Evolutionary conservation across 2,329 filamentous ascomycete genomes (phyloP), one percentile per base, ranked within the genome.

Genomic region (Colletotrichum tofieldiae): DNA sequence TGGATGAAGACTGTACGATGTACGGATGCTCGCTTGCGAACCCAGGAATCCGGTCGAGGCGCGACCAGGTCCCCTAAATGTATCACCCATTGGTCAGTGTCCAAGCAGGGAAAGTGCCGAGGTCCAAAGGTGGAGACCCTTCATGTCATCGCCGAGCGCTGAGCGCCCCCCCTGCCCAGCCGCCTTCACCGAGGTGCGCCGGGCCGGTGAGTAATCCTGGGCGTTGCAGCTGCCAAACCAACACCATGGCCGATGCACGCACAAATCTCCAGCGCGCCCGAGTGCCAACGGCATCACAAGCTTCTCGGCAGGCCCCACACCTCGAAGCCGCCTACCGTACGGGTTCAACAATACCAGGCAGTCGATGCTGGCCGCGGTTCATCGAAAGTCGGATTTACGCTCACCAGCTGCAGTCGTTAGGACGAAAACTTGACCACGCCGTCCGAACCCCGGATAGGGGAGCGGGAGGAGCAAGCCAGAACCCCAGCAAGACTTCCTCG

Each of bases 231-330:
- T 18, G 37, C 41, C 16, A 23, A 61, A n/a, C 39, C 43, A n/a
- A n/a, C 41, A 35, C 55, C 7, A 41, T 29, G 18, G 39, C 39
- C 58, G 37, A 26, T 35, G 58, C 56, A 60, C 26, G 11, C 29
- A 37, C 45, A 8, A 6, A 35, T 29, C 35, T 58, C 54, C 54
- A 32, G 45, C 29, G 37, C 59, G 18, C 23, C 62, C 63, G 37
- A 67, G 32, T 45, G 35, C 65, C 39, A 49, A 63, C 26, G 65
- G 54, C 32, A 61, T 70, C 70, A 72, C 70, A 70, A 72, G 70
- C 70, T 56, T 69, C 49, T 69, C 59, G 65, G 54, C 59, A 41
- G 32, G 2, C 23, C 41, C 18, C n/a, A 4, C 3, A 6, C 58
- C 58, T 20, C 14, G 9, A 18, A 23, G 3, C 11, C 23, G n/a